Conservation (phyloP, 2,329 filamentous ascomycete species). For the Thelonectria blattea region DNA sequence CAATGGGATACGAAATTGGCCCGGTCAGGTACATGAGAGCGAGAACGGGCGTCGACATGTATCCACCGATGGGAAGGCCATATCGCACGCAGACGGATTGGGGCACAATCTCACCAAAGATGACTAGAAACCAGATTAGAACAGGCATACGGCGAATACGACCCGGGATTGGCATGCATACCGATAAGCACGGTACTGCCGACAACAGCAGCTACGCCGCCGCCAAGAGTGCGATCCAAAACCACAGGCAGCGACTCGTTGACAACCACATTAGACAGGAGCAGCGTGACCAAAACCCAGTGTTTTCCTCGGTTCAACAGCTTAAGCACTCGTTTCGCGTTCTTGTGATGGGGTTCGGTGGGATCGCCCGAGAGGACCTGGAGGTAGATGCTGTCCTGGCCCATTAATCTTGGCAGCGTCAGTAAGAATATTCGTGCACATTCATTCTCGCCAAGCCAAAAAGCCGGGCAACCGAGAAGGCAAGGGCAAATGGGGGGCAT, state of each 20-base stretch:
- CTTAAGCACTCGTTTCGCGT: slow-evolving; percentile 80
- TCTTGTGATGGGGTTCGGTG: slow-evolving; percentile 82
- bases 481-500: slow-evolving; percentile 13
- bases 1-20: slow-evolving; percentile 91
- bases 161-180: slow-evolving; percentile 50
- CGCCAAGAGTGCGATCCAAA: slow-evolving; percentile 89
- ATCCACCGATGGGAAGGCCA: slow-evolving; percentile 91
- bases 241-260: slow-evolving; percentile 97
- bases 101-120: slow-evolving; percentile 95
- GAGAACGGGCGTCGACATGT: slow-evolving; percentile 88
- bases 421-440: slow-evolving; percentile 7
- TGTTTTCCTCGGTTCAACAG: slow-evolving; percentile 90
- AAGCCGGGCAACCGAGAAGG: not conserved
- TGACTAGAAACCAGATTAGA: slow-evolving; percentile 64
- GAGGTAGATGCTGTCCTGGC: slow-evolving; percentile 92
- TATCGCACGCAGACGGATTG: slow-evolving; percentile 97
- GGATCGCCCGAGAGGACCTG: slow-evolving; percentile 90
- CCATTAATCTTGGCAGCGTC: slow-evolving; percentile 57
- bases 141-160: slow-evolving; percentile 15
- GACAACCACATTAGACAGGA: slow-evolving; percentile 96
- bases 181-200: slow-evolving; percentile 94
- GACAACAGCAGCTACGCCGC: slow-evolving; percentile 91
- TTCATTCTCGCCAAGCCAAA: slow-evolving; percentile 20
- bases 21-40: slow-evolving; percentile 90
- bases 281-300: slow-evolving; percentile 94